Base-by-base conservation (phyloP, 495 filamentous ascomycete genomes). In the Neurospora sp. region DNA sequence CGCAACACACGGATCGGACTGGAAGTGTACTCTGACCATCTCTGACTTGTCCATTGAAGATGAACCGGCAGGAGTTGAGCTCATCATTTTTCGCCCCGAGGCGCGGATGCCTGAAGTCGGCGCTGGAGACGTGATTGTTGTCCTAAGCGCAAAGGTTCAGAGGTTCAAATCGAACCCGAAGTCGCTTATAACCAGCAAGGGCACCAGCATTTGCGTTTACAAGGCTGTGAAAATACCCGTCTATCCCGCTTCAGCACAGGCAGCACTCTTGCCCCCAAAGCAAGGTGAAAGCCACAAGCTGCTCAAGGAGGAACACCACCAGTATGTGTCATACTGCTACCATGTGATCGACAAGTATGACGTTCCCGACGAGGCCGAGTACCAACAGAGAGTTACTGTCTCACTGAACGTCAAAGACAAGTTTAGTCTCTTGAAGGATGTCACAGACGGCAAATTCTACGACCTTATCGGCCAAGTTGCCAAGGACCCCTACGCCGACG, bases 381-480 rank as follows among this genome's bases (percentile, higher is more conserved):
- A 89, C 76, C 79, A 82, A 73, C 79, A 83, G 69, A 80, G 78
- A 38, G 77, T 76, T 10, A 66, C 73, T 3, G 78, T 78, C 74
- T 86, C 85, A 8, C 70, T 77, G 14, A 84, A 83, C 71, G 31
- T 79, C 61, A 86, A 82, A 70, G 75, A 86, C 4, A 93, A 91
- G 71, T 91, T 91, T 74, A 80, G 83, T 41, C 83, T 91, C 1
- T 83, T 98, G 70, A 86, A 91, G 74, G 89, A 94, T 78, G 79
- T 93, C 18, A 73, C 85, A 53, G 79, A 85, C 9, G 73, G 82
- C 39, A 83, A 75, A 2, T 93, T 90, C 78, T 89, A 87, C 78
- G 90, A 97, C 80, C 74, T 97, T 8, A 80, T 94, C 20, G 93
- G 89, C n/a, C 87, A 94, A 78, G 89, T 97, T 4, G 85, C 93